phyloP scores from a whole-genome alignment of 2,329 filamentous ascomycete genomes.

The Pseudogymnoascus pannorum region DNA sequence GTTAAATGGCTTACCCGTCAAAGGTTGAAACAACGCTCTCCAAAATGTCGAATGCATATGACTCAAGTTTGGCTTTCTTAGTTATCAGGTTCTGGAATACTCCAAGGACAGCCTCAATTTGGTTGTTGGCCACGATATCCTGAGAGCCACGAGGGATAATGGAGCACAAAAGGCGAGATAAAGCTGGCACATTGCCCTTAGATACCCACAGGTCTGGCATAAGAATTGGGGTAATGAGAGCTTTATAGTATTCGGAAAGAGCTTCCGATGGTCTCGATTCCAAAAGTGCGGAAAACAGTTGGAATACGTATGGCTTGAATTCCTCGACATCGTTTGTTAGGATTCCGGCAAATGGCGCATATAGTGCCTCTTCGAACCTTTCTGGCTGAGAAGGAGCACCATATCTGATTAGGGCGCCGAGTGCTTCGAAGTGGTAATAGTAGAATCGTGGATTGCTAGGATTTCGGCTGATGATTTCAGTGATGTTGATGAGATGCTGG shows the following conservation, averaged over 20 bases:
- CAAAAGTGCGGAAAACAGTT: slow-evolving; percentile 83
- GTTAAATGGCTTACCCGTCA: slow-evolving; percentile 50
- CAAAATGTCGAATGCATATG: slow-evolving; percentile 81
- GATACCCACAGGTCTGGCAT: slow-evolving; percentile 83
- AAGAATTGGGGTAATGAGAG: slow-evolving; percentile 70
- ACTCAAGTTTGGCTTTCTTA: slow-evolving; percentile 56
- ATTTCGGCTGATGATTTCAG: slow-evolving; percentile 84
- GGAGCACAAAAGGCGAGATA: slow-evolving; percentile 75
- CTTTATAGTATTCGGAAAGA: slow-evolving; percentile 73
- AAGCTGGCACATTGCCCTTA: slow-evolving; percentile 84
- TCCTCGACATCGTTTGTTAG: slow-evolving; percentile 78
- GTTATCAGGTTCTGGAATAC: slow-evolving; percentile 89
- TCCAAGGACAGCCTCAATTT: slow-evolving; percentile 81
- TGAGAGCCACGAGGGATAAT: slow-evolving; percentile 72
- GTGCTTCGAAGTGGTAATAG: slow-evolving; percentile 94
- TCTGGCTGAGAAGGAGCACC: slow-evolving; percentile 61
- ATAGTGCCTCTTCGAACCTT: slow-evolving; percentile 73
- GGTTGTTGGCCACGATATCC: slow-evolving; percentile 68
- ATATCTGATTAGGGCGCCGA: slow-evolving; percentile 80
- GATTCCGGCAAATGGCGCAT: slow-evolving; percentile 73
- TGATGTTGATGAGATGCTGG: slow-evolving; percentile 79
- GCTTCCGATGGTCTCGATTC: slow-evolving; percentile 76
- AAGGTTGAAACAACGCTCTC: slow-evolving; percentile 71
- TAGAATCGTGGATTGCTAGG: slow-evolving; percentile 97
- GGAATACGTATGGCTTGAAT: slow-evolving; percentile 94